Evolutionary conservation across 371 early-diverging fungal genomes (phyloP).

Genomic region (Parasitella parasitica): DNA sequence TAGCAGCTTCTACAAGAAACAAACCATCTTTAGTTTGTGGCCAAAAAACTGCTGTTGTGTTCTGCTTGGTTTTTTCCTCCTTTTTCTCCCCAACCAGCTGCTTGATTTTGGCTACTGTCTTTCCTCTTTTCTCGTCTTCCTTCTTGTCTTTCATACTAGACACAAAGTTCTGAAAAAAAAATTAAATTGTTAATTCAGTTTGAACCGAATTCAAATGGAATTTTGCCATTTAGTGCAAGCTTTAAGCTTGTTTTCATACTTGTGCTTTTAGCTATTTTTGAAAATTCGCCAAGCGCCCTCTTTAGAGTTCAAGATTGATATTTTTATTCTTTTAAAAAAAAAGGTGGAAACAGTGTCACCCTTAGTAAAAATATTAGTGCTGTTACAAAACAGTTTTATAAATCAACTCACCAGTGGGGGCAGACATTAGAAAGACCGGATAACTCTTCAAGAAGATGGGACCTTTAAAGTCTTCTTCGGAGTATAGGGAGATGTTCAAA

Average conservation of each 20-base stretch:
- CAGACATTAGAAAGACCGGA: slow-evolving; percentile 18
- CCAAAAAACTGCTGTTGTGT: too few species aligned
- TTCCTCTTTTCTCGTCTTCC: too few species aligned
- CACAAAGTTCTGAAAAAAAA: too few species aligned
- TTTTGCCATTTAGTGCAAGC: too few species aligned
- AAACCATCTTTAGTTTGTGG: too few species aligned
- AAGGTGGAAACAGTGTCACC: slow-evolving; percentile 16
- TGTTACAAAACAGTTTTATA: slow-evolving; percentile 22
- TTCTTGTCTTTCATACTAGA: too few species aligned
- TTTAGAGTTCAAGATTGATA: slow-evolving; percentile 14
- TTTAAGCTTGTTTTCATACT: slow-evolving; percentile 16
- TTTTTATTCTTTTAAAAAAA: slow-evolving; percentile 11
- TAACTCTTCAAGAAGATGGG: slow-evolving; percentile 20
- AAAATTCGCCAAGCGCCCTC: slow-evolving; percentile 14
- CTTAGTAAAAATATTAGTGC: slow-evolving; percentile 21
- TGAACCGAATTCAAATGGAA: too few species aligned
- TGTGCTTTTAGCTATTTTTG: slow-evolving; percentile 15
- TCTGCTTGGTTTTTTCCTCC: too few species aligned
- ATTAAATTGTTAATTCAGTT: too few species aligned
- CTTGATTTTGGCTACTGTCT: too few species aligned
- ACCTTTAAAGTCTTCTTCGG: slow-evolving; percentile 23
- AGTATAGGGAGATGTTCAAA: slow-evolving; percentile 9
- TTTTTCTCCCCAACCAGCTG: too few species aligned
- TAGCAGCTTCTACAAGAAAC: too few species aligned
- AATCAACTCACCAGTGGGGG: slow-evolving; percentile 22